Evolutionary conservation across 495 filamentous ascomycete species (phyloP), one percentile per base, ranked within the genome.

Genomic region (Amorphotheca resinae): DNA sequence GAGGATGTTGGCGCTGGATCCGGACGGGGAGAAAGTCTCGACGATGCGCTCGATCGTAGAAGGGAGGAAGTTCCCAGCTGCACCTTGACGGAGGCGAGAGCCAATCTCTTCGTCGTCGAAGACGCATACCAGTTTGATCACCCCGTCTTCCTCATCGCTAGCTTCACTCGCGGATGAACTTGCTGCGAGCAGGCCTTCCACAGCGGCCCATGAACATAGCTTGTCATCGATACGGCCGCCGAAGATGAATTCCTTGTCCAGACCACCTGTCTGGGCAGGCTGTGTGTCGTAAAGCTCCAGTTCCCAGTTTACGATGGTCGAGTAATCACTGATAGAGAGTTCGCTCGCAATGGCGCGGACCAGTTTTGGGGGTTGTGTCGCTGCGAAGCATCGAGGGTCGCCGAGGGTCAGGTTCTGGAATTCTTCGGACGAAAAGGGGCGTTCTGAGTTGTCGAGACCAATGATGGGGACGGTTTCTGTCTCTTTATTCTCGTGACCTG

Each of bases 81-180:
- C 91, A 43, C 91, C 91, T 61, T 98, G 89, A 30, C 91, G 82
- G 41, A 95, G 75, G 2, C 83, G 65, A 32, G 82, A 87, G 43
- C 91, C 91, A 49, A 98, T 91, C 57, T 98, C 91, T 56, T 98
- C 91, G 54, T 94, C 84, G 57, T 98, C 91, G 58, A 95, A 95
- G 56, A 93, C 79, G 18, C 78, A 85, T 22, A 91, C 84, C 44
- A 94, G 65, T 64, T 87, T 87, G 55, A 98, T 78, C 30, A 76
- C 69, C 39, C 75, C 71, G 12, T 66, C 63, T 9, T 50, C 39
- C 15, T 34, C 32, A 12, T 18, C 18, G 36, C 9, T 22, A 9
- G 14, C 9, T 9, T 14, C 7, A 7, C 38, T 39, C 4, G 57
- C 53, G 18, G 66, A 63, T 35, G 61, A 46, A 32, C 77, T 70